Evolutionary conservation across 2,329 filamentous ascomycete genomes (phyloP), one percentile per base, ranked within the genome.

Genomic region (Paecilomyces sp.): DNA sequence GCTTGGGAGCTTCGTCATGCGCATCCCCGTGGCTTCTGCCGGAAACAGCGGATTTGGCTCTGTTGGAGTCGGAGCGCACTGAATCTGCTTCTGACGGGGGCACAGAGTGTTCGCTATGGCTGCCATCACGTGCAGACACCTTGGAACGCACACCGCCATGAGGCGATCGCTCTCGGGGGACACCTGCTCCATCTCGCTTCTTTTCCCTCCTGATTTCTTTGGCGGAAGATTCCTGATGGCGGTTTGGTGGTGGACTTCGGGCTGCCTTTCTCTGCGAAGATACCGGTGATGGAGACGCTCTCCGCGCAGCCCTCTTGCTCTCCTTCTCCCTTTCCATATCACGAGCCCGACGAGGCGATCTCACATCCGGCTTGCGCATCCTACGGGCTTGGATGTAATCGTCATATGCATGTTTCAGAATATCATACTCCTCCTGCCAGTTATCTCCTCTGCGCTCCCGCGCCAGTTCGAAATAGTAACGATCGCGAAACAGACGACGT

Each of bases 381-480:
- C 75, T 77, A 62, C 71, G 68, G 33, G 61, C 60, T 55, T 63
- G 63, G 28, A 65, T 51, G 62, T 74, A 70, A 33, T 74, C 75
- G 54, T 80, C 76, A 61, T 75, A 80, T 1, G 79, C 78, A n/a
- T 87, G 83, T 71, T 92, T 92, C 55, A 99, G 75, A 58, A 95
- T 79, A 52, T 91, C 85, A 64, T 89, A 87, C 72, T 99, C 94
- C 62, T 93, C 87, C 71, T 93, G 88, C 91, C 92, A 97, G 61
- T 91, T 89, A 7, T 92, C 90, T 0, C 94, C 93, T 65, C 87
- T 87, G 50, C 91, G 86, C 55, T 91, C 87, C 66, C 88, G 85
- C 1, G 94, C 91, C 62, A 97, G 87, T 64, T 99, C 92, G 68
- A 86, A 89, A 73, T 97, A 99, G 0, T 90, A 88, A 67, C 90